Percentiles rank a stretch among this genome's conserved stretches.
These are phyloP conservation scores for Pterocarpus macrocarpus DNA, from an alignment of 306 rosid genomes.

Conservation along the genomic window DNA sequence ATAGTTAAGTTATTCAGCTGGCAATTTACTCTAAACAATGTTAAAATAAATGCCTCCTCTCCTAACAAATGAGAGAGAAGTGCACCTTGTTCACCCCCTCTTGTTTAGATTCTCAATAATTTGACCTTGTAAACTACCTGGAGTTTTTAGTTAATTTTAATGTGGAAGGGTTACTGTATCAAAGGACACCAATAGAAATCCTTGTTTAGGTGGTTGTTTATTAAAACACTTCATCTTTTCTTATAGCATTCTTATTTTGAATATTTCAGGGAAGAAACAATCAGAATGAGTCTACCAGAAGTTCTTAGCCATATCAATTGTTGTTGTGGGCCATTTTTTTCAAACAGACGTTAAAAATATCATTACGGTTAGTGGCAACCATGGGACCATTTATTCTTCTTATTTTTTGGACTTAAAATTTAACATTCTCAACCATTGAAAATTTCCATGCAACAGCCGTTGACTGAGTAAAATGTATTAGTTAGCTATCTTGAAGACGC, in stretches of 20 bases:
- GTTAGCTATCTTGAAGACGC: constrained; percentile 40
- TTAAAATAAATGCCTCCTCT: background rate
- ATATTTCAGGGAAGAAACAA: constrained; percentile 3
- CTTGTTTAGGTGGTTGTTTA: constrained; percentile 21
- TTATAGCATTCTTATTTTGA: constrained; percentile 17
- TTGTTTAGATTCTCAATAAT: background rate
- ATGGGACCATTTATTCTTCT: background rate
- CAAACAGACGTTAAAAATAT: background rate
- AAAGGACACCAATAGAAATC: constrained; percentile 20
- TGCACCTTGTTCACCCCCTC: constrained; percentile 30
- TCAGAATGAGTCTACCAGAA: constrained; percentile 22
- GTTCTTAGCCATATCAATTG: background rate
- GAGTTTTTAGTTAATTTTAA: background rate
- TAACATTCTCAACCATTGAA: constrained; percentile 7
- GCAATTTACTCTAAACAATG: constrained; percentile 8
- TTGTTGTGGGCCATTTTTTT: background rate
- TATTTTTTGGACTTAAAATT: background rate
- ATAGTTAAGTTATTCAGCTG: background rate
- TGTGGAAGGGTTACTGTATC: constrained; percentile 19
- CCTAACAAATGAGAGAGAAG: background rate
- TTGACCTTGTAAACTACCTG: background rate
- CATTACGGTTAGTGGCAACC: constrained; percentile 21
- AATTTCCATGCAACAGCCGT: constrained; percentile 20
- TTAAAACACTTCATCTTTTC: constrained; percentile 26
- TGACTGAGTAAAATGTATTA: constrained; percentile 49